phyloP scores from a whole-genome alignment of 495 filamentous ascomycete genomes.

The Tuber calosporum region DNA sequence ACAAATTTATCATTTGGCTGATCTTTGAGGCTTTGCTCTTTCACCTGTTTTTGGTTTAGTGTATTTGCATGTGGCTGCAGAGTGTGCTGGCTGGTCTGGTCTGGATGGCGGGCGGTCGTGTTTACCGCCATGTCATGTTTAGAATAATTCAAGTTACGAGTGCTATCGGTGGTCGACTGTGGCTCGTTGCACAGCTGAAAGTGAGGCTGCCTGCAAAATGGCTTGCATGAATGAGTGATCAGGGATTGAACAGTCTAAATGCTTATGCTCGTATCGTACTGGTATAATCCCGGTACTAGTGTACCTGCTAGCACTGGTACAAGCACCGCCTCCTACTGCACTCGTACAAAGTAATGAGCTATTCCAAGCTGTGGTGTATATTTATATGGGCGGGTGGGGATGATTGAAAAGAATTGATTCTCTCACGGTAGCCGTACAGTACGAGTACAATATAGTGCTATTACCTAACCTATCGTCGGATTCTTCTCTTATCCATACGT shows the following conservation, averaged over 20 bases:
- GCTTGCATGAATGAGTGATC: neutral
- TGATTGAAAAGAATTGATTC: too few species aligned
- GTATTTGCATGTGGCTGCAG: neutral
- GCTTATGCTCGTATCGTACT: neutral
- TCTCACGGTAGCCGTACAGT: too few species aligned
- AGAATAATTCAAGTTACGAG: too few species aligned
- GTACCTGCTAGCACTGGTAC: too few species aligned
- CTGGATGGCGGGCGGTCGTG: neutral
- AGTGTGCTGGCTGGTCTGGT: neutral
- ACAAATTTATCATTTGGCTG: neutral
- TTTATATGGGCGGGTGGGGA: too few species aligned
- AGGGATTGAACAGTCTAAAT: neutral
- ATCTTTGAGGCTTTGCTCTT: constrained; percentile 1
- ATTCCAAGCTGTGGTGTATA: too few species aligned
- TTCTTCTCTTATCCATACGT: too few species aligned
- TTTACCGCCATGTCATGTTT: neutral
- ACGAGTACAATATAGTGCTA: too few species aligned
- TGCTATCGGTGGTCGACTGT: too few species aligned
- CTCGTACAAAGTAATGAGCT: too few species aligned
- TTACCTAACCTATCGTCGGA: too few species aligned
- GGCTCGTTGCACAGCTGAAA: neutral
- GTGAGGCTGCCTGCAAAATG: neutral
- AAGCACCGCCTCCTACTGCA: too few species aligned
- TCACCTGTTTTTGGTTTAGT: neutral
- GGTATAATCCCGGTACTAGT: neutral